Conservation (phyloP, 2,329 filamentous ascomycete genomes). For the Hypoxylon sp. region DNA sequence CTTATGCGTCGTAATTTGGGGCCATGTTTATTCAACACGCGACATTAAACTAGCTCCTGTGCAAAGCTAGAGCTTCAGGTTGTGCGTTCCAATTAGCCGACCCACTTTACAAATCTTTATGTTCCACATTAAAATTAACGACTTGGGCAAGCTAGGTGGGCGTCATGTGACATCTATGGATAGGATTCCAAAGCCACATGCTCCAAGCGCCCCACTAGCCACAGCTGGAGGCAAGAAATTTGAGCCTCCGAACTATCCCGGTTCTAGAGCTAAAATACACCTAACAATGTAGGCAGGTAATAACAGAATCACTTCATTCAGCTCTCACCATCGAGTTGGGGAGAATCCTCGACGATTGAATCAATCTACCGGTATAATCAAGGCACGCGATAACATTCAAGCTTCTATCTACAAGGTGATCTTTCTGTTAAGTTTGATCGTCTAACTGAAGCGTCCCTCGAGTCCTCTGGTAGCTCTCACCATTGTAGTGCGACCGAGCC, state of each 20-base stretch:
- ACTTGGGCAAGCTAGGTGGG: background rate
- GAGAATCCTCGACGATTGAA: conserved; percentile 4
- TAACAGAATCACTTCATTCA: conserved; percentile 27
- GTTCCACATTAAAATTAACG: conserved; percentile 22
- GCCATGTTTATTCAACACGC: conserved; percentile 45
- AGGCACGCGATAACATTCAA: conserved; percentile 15
- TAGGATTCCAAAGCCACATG: conserved; percentile 17
- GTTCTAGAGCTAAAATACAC: conserved; percentile 6
- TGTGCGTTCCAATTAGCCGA: conserved; percentile 16
- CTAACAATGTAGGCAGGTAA: background rate
- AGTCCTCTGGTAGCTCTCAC: conserved; percentile 57
- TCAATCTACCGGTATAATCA: conserved; percentile 9
- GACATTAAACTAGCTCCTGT: conserved; percentile 14
- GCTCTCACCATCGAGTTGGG: conserved; percentile 19
- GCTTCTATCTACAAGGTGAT: conserved; percentile 37
- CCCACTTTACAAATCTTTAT: conserved; percentile 9
- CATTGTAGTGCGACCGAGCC: conserved; percentile 57
- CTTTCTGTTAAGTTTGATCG: conserved; percentile 44
- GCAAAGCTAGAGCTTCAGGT: conserved; percentile 9
- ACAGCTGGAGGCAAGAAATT: conserved; percentile 5
- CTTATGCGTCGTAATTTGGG: conserved; percentile 25
- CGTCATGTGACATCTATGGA: conserved; percentile 1
- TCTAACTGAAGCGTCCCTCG: conserved; percentile 50
- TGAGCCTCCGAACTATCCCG: conserved; percentile 3
- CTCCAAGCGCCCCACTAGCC: background rate